Evolutionary conservation across 2,329 filamentous ascomycete genomes (phyloP).

Genomic region (Fusarium sp.): DNA sequence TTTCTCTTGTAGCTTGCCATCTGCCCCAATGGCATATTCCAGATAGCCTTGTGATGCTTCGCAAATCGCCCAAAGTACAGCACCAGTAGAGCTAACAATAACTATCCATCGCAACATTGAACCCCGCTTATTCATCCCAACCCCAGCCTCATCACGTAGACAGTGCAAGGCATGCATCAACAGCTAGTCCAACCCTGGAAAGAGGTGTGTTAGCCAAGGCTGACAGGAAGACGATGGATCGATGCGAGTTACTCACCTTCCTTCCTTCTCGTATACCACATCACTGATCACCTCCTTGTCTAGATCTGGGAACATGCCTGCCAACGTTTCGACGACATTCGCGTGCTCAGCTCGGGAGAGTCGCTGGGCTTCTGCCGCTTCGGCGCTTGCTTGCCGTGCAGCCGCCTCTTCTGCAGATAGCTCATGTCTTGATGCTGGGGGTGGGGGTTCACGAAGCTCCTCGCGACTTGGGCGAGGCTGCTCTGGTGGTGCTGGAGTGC

Average conservation of each 20-base stretch:
- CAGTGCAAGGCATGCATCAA: conserved; percentile 82
- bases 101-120: not conserved
- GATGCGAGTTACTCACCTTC: conserved; percentile 69
- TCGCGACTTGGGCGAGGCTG: conserved; percentile 47
- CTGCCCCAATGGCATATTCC: not conserved
- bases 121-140: conserved; percentile 10
- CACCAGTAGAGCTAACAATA: not conserved
- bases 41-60: conserved; percentile 5
- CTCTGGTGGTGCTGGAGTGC: conserved; percentile 51
- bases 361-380: conserved; percentile 83
- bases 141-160: conserved; percentile 50
- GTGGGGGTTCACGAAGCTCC: conserved; percentile 43
- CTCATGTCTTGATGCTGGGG: conserved; percentile 51
- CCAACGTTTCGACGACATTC: conserved; percentile 90
- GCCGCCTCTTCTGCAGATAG: conserved; percentile 85
- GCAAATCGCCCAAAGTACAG: not conserved
- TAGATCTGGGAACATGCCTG: conserved; percentile 95
- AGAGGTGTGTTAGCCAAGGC: conserved; percentile 6
- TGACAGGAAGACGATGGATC: not conserved
- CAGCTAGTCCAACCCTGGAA: conserved; percentile 78
- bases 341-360: conserved; percentile 85
- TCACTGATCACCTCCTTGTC: conserved; percentile 96
- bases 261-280: conserved; percentile 94
- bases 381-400: conserved; percentile 87
- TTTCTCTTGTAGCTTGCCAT: conserved; percentile 30